Base-by-base conservation (phyloP, 495 filamentous ascomycete species). In the Elasticomyces elasticus region DNA sequence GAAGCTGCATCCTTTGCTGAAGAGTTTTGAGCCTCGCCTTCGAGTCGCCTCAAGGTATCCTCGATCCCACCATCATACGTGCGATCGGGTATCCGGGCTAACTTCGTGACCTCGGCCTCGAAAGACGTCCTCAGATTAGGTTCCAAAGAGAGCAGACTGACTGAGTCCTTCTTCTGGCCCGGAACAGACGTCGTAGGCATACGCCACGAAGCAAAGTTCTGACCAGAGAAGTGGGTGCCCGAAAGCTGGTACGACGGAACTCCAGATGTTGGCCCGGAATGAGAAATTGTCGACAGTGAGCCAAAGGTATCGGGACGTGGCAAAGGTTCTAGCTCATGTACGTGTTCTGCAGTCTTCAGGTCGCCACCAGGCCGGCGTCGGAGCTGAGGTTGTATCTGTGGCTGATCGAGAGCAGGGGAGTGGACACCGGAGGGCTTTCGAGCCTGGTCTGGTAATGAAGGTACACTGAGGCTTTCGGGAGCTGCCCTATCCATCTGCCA, bases 21-120 rank as follows among this genome's bases (percentile, higher is more conserved):
- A 70, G 49, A 51, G 62, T 74, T 83, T 58, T 82, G 74, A 68
- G 80, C 94, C 61, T 84, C 89, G 5, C 92, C 92, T 72, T 99
- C 94, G 3, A 99, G 76, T 61, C 96, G 97, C 56, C 91, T 69
- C 56, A 99, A 64, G 5, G 92, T 89, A 13, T 90, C 88, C 64
- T 96, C 92, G 45, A 96, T 79, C 19, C 91, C 90, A n/a, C 90
- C 91, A 67, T 92, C 88, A 51, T 87, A 86, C 50, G 82, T 76
- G 55, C 91, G 86, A 65, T 99, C 94, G 0, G 90, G 88, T 22
- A 98, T 86, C 52, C 85, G 80, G 9, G 90, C 87, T 57, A 98
- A 81, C 61, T 87, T 84, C 46, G 88, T 84, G 25, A 94, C 87
- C 52, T 94, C 91, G 10, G 79, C 82, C 68, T 97, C 87, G 53